phyloP scores from a whole-genome alignment of 345 rosid genomes.

The Trapa incisa region DNA sequence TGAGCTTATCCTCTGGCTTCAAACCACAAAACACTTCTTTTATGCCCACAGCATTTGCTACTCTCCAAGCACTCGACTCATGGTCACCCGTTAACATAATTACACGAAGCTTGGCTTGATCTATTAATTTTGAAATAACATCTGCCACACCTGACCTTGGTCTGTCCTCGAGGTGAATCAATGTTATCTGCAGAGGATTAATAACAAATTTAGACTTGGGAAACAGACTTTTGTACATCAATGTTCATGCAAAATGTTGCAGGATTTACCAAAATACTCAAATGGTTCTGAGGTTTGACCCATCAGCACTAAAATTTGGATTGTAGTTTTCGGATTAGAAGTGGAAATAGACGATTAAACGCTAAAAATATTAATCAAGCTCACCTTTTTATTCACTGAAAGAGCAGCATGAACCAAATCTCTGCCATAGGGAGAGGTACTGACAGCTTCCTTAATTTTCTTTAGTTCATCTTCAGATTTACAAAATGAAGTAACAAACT shows the following conservation, averaged over 20 bases:
- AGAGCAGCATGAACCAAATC: conserved; percentile 94
- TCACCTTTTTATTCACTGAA: conserved; percentile 77
- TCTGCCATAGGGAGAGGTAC: conserved; percentile 62
- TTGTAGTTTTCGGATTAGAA: background rate
- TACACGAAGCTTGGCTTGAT: conserved; percentile 48
- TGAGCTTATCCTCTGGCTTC: conserved; percentile 89
- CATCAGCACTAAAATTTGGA: background rate
- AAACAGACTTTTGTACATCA: background rate
- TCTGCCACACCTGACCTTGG: conserved; percentile 77
- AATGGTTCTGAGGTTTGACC: background rate
- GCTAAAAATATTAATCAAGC: background rate
- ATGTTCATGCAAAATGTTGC: background rate
- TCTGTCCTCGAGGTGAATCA: conserved; percentile 94
- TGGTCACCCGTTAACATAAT: conserved; percentile 99
- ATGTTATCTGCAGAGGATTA: conserved; percentile 41
- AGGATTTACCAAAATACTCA: background rate
- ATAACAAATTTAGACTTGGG: background rate
- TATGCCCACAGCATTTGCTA: conserved; percentile 80
- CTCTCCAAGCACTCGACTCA: conserved; percentile 89
- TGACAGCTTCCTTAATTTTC: conserved; percentile 70
- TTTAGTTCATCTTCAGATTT: conserved; percentile 63
- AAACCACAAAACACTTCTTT: conserved; percentile 66
- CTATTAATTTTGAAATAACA: conserved; percentile 51
- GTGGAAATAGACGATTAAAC: background rate
- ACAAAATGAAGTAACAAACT: conserved; percentile 70